These are phyloP conservation scores for Fusarium sp. DNA, from an alignment of 2,329 filamentous ascomycete species.

Conservation along the genomic window DNA sequence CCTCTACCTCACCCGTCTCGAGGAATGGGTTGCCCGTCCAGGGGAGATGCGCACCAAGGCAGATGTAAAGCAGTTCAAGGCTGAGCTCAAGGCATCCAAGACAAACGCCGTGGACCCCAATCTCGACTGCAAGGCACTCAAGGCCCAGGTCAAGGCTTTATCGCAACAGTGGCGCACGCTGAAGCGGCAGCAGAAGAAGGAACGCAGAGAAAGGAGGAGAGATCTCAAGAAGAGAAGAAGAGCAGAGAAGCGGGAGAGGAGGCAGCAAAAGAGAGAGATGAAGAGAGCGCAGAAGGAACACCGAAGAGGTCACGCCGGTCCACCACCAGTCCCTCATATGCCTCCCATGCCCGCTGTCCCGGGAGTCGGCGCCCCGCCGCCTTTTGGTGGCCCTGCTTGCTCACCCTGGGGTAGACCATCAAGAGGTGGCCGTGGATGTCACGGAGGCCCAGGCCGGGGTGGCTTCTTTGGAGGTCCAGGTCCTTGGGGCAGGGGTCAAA, in stretches of 20 bases:
- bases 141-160: slow-evolving; percentile 59
- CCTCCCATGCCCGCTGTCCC: slow-evolving; percentile 9
- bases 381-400: slow-evolving; percentile 13
- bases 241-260: slow-evolving; percentile 50
- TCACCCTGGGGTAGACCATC: slow-evolving; percentile 20
- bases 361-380: slow-evolving; percentile 6
- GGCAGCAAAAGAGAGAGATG: slow-evolving; percentile 47
- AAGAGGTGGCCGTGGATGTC: slow-evolving; percentile 20
- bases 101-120: slow-evolving; percentile 10
- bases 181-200: slow-evolving; percentile 48
- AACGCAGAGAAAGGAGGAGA: slow-evolving; percentile 48
- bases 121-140: slow-evolving; percentile 51
- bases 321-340: slow-evolving; percentile 12
- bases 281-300: slow-evolving; percentile 47
- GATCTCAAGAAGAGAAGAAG: slow-evolving; percentile 45
- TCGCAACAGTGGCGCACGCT: slow-evolving; percentile 55
- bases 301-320: slow-evolving; percentile 36
- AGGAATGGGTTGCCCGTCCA: slow-evolving; percentile 62
- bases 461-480: slow-evolving; percentile 27
- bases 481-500: slow-evolving; percentile 14
- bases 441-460: slow-evolving; percentile 10
- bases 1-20: slow-evolving; percentile 57
- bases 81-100: slow-evolving; percentile 58
- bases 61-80: slow-evolving; percentile 55
- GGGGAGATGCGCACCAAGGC: slow-evolving; percentile 62